Evolutionary conservation across 345 rosid species (phyloP), one percentile per base, ranked within the genome.

Genomic region (Mallotus nudiflorus): DNA sequence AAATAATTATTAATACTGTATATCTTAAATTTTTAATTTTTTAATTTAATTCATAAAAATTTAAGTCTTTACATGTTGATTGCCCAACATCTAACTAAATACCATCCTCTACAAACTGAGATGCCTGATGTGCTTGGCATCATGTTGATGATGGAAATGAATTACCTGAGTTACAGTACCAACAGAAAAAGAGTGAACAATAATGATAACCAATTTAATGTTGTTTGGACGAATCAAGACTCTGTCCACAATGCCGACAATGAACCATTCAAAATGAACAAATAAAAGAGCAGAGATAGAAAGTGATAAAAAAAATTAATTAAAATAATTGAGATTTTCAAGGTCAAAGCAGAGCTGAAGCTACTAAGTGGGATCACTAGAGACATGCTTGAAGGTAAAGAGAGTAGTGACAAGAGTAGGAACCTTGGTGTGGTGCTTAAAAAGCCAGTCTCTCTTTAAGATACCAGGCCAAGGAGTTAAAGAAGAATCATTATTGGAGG

Each of bases 291-390:
- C n/a, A n/a, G n/a, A 56, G 9, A 3, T 9, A 50, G 16, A 33
- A 37, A 60, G 9, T 24, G 1, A 16, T 9, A 48, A 6, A 0
- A 6, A 35, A 54, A 39, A 39, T 25, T 0, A 20, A 7, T n/a
- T 15, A 28, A 22, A 76, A 57, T 82, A 90, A 92, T 85, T 94
- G 75, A 94, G 81, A 42, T 69, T 72, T 44, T 94, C 96, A 71
- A 94, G 89, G 80, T 89, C 89, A 70, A 88, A 82, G 90, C 96
- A 91, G 84, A 91, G 92, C 79, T 87, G 96, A 61, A 80, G 83
- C 98, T 96, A 93, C 78, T 93, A 96, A 54, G 91, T 81, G 62
- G 97, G 97, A 78, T 90, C 97, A 60, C 96, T 96, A 51, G 89
- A 83, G 67, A 91, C 84, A 64, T 86, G 86, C 67, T 82, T 78